A percentile compares a stretch with the other conserved stretches of the same genome.
Conservation (phyloP, 441 rosid species). For the Adansonia rubrostipa region DNA sequence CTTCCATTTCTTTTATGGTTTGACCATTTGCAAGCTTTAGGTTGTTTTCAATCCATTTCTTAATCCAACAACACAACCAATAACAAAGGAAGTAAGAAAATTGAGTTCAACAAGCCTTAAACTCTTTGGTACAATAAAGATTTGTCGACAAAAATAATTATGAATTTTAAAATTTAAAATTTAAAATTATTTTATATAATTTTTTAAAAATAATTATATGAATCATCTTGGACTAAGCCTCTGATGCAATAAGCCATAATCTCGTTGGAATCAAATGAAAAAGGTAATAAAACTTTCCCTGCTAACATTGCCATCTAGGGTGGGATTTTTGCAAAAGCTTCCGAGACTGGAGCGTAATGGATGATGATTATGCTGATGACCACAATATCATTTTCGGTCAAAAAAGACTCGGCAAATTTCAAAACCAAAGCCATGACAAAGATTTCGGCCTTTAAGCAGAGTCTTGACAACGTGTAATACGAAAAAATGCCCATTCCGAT, state of each 20-base stretch:
- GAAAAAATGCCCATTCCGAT: slow-evolving; percentile 25
- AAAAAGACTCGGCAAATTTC: not conserved
- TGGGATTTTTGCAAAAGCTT: not conserved
- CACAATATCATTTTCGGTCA: not conserved
- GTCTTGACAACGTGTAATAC: slow-evolving; percentile 20
- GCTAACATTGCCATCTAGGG: not conserved
- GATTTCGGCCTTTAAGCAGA: not conserved
- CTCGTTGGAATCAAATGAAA: not conserved
- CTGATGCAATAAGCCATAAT: not conserved
- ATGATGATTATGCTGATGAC: not conserved
- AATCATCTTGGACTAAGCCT: too few relatives aligned
- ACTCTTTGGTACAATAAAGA: slow-evolving; percentile 19
- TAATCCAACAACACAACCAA: slow-evolving; percentile 27
- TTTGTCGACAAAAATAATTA: too few relatives aligned
- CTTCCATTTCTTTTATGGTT: slow-evolving; percentile 12
- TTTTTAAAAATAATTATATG: too few relatives aligned
- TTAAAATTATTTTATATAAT: too few relatives aligned
- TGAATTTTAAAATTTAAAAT: too few relatives aligned
- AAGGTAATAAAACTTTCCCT: slow-evolving; percentile 13
- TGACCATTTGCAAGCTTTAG: slow-evolving; percentile 28
- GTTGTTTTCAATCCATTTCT: slow-evolving; percentile 31
- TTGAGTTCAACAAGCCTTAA: slow-evolving; percentile 44
- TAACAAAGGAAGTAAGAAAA: not conserved
- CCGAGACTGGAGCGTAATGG: not conserved
- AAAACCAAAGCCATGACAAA: not conserved